Evolutionary conservation across 805 yeast genomes (phyloP).

Genomic region (Lipomyces chichibuensis): DNA sequence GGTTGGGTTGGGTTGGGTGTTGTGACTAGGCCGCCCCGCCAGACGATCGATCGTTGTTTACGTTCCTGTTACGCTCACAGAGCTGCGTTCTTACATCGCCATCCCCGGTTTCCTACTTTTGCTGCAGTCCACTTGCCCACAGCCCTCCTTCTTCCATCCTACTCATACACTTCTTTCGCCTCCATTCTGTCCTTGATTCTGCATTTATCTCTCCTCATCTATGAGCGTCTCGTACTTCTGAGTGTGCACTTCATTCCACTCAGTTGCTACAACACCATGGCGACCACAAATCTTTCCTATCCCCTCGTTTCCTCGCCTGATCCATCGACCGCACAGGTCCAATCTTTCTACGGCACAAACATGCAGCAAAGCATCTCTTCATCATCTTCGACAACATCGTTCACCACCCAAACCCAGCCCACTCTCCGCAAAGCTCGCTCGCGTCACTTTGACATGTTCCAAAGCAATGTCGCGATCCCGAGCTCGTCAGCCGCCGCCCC

Average conservation of each 20-base stretch:
- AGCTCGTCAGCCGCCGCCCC: conserved; percentile 8
- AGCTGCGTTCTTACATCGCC: not conserved
- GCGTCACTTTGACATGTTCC: conserved; percentile 35
- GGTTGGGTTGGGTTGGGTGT: not conserved
- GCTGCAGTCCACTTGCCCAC: not conserved
- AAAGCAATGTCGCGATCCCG: conserved; percentile 14
- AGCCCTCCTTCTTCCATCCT: not conserved
- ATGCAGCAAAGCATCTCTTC: conserved; percentile 9
- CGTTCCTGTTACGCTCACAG: not conserved
- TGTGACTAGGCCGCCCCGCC: not conserved
- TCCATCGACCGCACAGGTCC: conserved; percentile 2
- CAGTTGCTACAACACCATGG: not conserved
- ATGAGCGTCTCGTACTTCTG: not conserved
- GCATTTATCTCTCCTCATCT: conserved; percentile 2
- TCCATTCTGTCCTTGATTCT: not conserved
- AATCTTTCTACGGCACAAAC: not conserved
- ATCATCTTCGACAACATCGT: conserved; percentile 7
- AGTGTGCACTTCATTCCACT: not conserved
- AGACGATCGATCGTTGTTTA: not conserved
- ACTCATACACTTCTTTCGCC: not conserved
- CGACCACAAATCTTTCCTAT: conserved; percentile 3
- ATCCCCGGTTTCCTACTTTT: not conserved
- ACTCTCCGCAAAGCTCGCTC: conserved; percentile 29
- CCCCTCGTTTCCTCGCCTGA: conserved; percentile 22
- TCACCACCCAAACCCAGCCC: conserved; percentile 9